phyloP scores from a whole-genome alignment of 2,329 filamentous ascomycete species.

The Fusarium nematophilum region DNA sequence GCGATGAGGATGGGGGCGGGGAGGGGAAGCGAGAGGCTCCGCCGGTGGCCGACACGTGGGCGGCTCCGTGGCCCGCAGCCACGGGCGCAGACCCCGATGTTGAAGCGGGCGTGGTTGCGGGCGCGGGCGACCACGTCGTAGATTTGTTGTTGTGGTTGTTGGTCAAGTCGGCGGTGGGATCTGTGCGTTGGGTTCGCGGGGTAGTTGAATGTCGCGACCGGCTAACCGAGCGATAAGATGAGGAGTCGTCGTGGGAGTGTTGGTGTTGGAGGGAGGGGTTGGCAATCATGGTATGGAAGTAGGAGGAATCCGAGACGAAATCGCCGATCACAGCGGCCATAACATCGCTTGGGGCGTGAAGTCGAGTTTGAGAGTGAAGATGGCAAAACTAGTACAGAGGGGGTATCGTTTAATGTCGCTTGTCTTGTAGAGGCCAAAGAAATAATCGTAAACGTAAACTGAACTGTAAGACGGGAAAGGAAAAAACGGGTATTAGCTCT shows the following conservation, averaged over 20 bases:
- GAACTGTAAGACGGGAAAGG: constrained; percentile 36
- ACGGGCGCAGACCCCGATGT: constrained; percentile 35
- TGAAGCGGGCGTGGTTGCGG: constrained; percentile 15
- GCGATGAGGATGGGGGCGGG: constrained; percentile 65
- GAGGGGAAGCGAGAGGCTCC: constrained; percentile 64
- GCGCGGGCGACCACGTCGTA: constrained; percentile 32
- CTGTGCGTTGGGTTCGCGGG: constrained; percentile 43
- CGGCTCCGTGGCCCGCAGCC: constrained; percentile 36
- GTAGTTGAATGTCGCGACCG: constrained; percentile 46
- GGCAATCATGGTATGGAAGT: constrained; percentile 77
- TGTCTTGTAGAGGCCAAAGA: constrained; percentile 27
- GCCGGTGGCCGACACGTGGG: constrained; percentile 49
- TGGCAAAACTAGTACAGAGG: constrained; percentile 26
- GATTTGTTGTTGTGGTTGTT: constrained; percentile 24
- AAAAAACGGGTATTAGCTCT: constrained; percentile 40
- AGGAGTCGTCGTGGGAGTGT: constrained; percentile 53
- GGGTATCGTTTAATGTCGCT: constrained; percentile 38
- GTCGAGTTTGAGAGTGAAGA: constrained; percentile 9
- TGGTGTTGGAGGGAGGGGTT: constrained; percentile 61
- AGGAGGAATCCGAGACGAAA: constrained; percentile 77
- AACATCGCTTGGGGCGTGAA: constrained; percentile 51
- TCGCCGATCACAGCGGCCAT: constrained; percentile 77
- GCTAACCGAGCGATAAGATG: constrained; percentile 45
- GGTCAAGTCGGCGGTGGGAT: constrained; percentile 31
- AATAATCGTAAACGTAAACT: constrained; percentile 34